Percentiles rank a stretch among this genome's conserved stretches.
Evolutionary conservation across 2,329 filamentous ascomycete species (phyloP).

Genomic region (Penicillium sp.): DNA sequence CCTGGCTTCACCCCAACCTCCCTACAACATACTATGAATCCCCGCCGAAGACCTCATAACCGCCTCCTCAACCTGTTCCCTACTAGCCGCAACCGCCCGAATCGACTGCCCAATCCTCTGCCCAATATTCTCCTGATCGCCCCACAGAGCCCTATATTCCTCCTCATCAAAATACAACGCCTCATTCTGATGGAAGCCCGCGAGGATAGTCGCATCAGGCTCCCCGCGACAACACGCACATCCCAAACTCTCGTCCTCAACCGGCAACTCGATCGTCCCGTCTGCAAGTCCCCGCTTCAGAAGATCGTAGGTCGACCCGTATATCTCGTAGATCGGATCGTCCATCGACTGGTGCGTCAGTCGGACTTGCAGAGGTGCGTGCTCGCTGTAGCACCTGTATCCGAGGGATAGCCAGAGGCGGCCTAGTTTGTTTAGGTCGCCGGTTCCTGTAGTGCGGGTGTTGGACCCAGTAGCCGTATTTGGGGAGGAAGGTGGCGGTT

Average conservation of each 20-base stretch:
- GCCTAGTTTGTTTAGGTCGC: conserved; percentile 18
- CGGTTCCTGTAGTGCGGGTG: conserved; percentile 16
- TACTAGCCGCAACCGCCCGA: background rate
- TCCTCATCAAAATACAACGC: conserved; percentile 18
- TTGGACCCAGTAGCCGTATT: conserved; percentile 11
- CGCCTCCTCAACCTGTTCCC: conserved; percentile 15
- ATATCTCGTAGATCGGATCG: conserved; percentile 13
- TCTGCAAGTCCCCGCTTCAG: background rate
- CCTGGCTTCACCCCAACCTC: background rate
- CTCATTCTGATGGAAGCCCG: conserved; percentile 10
- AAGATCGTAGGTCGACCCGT: conserved; percentile 2
- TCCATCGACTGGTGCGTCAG: conserved; percentile 18
- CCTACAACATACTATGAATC: conserved; percentile 1
- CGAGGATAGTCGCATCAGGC: conserved; percentile 17
- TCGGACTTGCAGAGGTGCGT: conserved; percentile 18
- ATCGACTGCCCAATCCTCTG: background rate
- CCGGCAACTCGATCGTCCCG: conserved; percentile 9
- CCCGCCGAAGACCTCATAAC: background rate
- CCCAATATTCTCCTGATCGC: conserved; percentile 7
- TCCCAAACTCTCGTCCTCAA: background rate
- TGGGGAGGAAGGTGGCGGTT: conserved; percentile 12
- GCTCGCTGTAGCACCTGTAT: conserved; percentile 13
- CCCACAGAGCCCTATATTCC: conserved; percentile 18
- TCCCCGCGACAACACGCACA: conserved; percentile 24
- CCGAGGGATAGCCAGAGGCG: conserved; percentile 12